phyloP scores from a whole-genome alignment of 164 flowering plant genomes.

The Vitis cinerea region DNA sequence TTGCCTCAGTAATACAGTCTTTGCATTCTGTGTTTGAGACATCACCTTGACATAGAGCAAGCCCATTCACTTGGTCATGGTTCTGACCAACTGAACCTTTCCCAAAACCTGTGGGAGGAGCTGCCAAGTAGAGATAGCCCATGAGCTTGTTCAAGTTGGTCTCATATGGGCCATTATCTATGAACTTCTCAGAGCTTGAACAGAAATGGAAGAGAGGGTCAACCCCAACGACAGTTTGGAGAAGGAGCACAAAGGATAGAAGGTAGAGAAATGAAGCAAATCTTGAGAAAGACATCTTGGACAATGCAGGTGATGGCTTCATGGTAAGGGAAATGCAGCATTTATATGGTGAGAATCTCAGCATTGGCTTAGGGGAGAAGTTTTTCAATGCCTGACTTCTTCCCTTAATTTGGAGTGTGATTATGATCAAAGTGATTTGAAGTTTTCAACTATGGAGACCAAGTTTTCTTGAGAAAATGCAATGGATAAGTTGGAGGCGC shows the following conservation, averaged over 20 bases:
- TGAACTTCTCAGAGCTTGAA: conserved; percentile 19
- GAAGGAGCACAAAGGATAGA: conserved; percentile 3
- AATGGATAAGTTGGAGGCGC: too few relatives aligned
- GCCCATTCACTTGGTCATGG: conserved; percentile 19
- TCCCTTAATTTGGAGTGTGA: not conserved
- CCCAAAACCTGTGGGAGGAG: conserved; percentile 25
- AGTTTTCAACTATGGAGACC: too few relatives aligned
- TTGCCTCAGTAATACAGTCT: conserved; percentile 32
- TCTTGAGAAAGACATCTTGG: conserved; percentile 13
- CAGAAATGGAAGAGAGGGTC: conserved; percentile 28
- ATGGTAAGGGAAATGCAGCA: too few relatives aligned
- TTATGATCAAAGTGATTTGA: too few relatives aligned
- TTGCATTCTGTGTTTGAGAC: conserved; percentile 26
- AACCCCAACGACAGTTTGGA: conserved; percentile 14
- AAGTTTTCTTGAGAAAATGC: too few relatives aligned
- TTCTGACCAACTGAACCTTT: conserved; percentile 17
- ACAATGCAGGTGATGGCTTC: not conserved
- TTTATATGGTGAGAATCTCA: too few relatives aligned
- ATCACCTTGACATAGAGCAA: conserved; percentile 50
- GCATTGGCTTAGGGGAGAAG: too few relatives aligned
- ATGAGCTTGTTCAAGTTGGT: conserved; percentile 17
- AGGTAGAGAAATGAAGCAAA: not conserved
- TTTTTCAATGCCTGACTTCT: too few relatives aligned
- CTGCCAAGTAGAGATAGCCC: not conserved
- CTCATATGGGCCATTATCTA: conserved; percentile 17